Percentiles rank a stretch among this genome's conserved stretches.
phyloP scores from a whole-genome alignment of 176 grass and related monocot genomes.

The Eremochloa ophiuroides region DNA sequence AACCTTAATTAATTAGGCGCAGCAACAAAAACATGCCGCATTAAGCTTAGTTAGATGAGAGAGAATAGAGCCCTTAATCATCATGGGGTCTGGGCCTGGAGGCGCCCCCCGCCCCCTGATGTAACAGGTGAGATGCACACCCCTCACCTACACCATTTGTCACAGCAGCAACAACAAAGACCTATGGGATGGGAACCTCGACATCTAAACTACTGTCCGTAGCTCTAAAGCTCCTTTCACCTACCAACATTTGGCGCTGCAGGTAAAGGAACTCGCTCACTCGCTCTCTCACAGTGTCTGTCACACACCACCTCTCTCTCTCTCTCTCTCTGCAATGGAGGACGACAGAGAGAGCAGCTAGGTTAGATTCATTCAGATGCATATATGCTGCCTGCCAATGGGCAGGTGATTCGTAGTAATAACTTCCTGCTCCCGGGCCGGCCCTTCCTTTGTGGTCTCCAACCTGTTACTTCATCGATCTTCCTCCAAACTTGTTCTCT shows the following conservation, averaged over 20 bases:
- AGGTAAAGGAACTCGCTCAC: constrained; percentile 9
- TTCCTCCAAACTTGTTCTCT: constrained; percentile 32
- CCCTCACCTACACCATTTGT: constrained; percentile 50
- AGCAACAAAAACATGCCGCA: constrained; percentile 30
- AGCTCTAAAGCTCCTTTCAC: constrained; percentile 64
- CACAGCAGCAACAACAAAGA: constrained; percentile 42
- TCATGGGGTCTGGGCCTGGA: constrained; percentile 10
- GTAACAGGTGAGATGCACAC: constrained; percentile 51
- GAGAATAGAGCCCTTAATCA: constrained; percentile 20
- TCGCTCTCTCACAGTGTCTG: not conserved
- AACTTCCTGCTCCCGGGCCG: not conserved
- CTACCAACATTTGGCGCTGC: constrained; percentile 32
- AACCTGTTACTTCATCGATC: constrained; percentile 22
- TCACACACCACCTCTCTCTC: not conserved
- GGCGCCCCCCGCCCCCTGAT: constrained; percentile 12
- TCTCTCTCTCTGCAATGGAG: not conserved
- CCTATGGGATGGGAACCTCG: constrained; percentile 38
- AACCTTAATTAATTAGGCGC: constrained; percentile 30
- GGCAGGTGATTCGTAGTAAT: not conserved
- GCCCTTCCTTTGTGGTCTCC: constrained; percentile 10
- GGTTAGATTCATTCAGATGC: constrained; percentile 14
- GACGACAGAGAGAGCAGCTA: not conserved
- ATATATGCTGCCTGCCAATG: constrained; percentile 18
- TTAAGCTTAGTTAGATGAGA: not conserved
- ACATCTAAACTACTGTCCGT: constrained; percentile 62